Evolutionary conservation across 2,329 filamentous ascomycete species (phyloP).

Genomic region (Aspergillus sp.): DNA sequence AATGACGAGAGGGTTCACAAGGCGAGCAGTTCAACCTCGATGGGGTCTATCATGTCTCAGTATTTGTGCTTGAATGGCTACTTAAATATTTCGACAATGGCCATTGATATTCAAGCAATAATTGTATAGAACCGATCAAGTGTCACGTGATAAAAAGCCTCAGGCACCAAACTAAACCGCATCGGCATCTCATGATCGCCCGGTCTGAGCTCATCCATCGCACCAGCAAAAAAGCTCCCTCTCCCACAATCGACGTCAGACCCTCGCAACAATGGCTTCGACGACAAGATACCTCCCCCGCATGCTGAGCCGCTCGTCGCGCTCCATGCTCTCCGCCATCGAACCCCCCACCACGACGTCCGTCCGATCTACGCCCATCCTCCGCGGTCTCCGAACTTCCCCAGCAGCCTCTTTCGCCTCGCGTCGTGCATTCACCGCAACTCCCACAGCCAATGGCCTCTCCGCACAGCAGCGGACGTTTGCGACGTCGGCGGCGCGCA

Average conservation of each 20-base stretch:
- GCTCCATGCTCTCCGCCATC: slow-evolving; percentile 8
- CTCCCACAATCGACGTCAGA: neutral
- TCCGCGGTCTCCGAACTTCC: neutral
- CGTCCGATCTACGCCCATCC: slow-evolving; percentile 5
- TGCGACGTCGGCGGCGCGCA: slow-evolving; percentile 26
- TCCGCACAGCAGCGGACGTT: slow-evolving; percentile 18
- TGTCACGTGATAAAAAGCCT: neutral
- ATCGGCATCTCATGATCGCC: neutral
- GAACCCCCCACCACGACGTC: slow-evolving; percentile 7
- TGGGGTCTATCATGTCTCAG: no score
- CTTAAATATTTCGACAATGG: no score
- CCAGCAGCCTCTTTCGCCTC: neutral
- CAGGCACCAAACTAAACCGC: neutral
- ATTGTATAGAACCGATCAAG: neutral
- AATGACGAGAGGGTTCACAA: no score
- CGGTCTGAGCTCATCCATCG: neutral
- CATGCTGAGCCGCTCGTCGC: slow-evolving; percentile 13
- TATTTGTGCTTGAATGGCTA: no score
- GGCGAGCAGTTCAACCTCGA: no score
- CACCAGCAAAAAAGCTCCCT: neutral
- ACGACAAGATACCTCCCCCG: slow-evolving; percentile 21
- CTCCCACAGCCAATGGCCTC: slow-evolving; percentile 5
- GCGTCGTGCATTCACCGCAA: neutral
- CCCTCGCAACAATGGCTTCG: slow-evolving; percentile 23
- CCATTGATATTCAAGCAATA: no score